Conservation (phyloP, 2,329 filamentous ascomycete genomes). For the Colletotrichum sp. region DNA sequence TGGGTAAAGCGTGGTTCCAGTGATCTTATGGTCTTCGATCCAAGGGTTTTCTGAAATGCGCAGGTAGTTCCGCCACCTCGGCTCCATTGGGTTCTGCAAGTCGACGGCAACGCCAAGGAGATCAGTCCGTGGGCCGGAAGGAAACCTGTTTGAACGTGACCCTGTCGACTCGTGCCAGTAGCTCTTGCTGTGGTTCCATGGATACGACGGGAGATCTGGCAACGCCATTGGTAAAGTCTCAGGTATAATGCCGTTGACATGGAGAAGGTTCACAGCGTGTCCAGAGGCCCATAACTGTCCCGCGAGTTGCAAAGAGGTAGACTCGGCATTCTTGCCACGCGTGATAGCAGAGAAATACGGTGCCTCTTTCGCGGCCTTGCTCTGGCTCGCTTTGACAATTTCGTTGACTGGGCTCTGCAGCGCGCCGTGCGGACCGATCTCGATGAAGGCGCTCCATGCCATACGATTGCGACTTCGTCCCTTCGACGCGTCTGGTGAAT, state of each 20-base stretch:
- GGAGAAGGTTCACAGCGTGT: slow-evolving; percentile 31
- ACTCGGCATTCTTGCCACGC: slow-evolving; percentile 29
- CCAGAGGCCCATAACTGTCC: background rate
- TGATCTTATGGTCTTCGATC: slow-evolving; percentile 49
- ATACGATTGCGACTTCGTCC: slow-evolving; percentile 6
- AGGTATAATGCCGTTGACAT: slow-evolving; percentile 30
- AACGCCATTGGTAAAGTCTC: background rate
- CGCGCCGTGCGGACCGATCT: slow-evolving; percentile 42
- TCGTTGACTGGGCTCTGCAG: slow-evolving; percentile 43
- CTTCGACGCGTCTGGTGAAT: background rate
- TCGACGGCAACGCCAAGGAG: background rate
- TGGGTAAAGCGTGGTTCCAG: slow-evolving; percentile 45
- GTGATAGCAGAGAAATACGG: slow-evolving; percentile 30
- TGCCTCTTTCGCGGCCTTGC: slow-evolving; percentile 6
- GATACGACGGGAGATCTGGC: slow-evolving; percentile 23
- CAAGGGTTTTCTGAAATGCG: slow-evolving; percentile 44
- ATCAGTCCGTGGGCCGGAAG: background rate
- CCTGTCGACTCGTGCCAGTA: slow-evolving; percentile 20
- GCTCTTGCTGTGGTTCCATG: slow-evolving; percentile 19
- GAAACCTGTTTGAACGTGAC: background rate
- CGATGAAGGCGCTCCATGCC: slow-evolving; percentile 24
- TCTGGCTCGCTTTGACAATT: slow-evolving; percentile 47
- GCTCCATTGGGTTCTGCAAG: background rate
- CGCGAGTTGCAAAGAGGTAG: slow-evolving; percentile 24
- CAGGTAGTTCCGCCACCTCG: slow-evolving; percentile 13